phyloP scores from a whole-genome alignment of 192 early-diverging fungal species.

The Coemansia sp. region DNA sequence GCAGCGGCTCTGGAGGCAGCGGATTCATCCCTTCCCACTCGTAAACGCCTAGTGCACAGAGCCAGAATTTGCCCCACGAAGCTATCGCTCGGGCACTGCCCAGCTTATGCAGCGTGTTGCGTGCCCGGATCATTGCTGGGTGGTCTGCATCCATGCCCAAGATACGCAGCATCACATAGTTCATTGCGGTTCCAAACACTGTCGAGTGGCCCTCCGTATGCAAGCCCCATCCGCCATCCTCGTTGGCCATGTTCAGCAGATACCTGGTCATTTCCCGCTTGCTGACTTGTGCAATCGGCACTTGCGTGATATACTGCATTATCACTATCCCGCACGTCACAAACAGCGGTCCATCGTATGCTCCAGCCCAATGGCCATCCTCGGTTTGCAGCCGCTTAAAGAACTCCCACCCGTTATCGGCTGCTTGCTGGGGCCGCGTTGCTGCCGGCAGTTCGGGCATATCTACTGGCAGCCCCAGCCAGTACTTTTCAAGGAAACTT shows the following conservation, averaged over 20 bases:
- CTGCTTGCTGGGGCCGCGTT: conserved; percentile 70
- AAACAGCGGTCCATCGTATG: conserved; percentile 98
- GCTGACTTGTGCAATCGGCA: conserved; percentile 62
- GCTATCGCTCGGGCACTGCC: conserved; percentile 84
- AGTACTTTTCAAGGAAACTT: conserved; percentile 79
- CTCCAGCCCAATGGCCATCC: conserved; percentile 94
- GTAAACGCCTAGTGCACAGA: conserved; percentile 84
- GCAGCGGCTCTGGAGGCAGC: conserved; percentile 88
- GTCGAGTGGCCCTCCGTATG: conserved; percentile 92
- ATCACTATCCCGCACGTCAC: conserved; percentile 89
- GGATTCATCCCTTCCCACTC: conserved; percentile 97
- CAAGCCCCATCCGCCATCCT: conserved; percentile 97
- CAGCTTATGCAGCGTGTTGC: conserved; percentile 77
- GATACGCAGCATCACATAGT: conserved; percentile 87
- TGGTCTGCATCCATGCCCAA: conserved; percentile 84
- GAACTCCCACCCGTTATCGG: conserved; percentile 92
- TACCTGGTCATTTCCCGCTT: conserved; percentile 83
- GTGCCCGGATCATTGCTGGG: conserved; percentile 78
- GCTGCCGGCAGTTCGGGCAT: conserved; percentile 57
- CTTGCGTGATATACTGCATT: conserved; percentile 80
- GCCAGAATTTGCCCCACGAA: conserved; percentile 99
- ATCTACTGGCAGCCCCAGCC: conserved; percentile 72
- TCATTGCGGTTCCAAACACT: conserved; percentile 93
- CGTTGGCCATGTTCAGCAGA: conserved; percentile 77
- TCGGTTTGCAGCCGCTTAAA: conserved; percentile 81